A percentile compares a stretch with the other conserved stretches of the same genome.
Evolutionary conservation across 257 asterid genomes (phyloP).

Genomic region (Rhazya stricta): DNA sequence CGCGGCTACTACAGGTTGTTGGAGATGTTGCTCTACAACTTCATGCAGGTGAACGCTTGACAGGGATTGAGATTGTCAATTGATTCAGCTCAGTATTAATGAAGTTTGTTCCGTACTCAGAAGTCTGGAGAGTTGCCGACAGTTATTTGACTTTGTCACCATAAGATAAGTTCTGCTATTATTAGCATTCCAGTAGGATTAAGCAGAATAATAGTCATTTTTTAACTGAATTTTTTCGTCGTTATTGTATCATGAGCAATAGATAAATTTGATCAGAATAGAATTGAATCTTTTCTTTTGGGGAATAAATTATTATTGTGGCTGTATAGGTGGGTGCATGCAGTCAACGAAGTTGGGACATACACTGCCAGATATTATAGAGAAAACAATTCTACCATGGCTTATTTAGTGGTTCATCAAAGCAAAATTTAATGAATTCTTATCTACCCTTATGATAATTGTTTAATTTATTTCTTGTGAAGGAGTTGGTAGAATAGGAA

Average conservation of each 20-base stretch:
- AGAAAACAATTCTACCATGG: too few species aligned
- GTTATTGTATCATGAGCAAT: neutral
- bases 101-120: neutral
- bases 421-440: too few species aligned
- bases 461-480: too few species aligned
- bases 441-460: too few species aligned
- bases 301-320: too few species aligned
- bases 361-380: too few species aligned
- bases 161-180: neutral
- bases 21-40: slow-evolving; percentile 84
- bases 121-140: slow-evolving; percentile 1
- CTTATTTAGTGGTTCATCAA: too few species aligned
- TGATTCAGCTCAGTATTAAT: slow-evolving; percentile 28
- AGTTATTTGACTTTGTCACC: neutral
- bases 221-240: too few species aligned
- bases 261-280: neutral
- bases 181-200: neutral
- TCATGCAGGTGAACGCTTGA: slow-evolving; percentile 45
- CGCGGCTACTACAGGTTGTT: slow-evolving; percentile 44
- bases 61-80: slow-evolving; percentile 69
- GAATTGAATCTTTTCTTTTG: too few species aligned
- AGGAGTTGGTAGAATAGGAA: too few species aligned
- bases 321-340: too few species aligned
- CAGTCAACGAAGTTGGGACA: too few species aligned
- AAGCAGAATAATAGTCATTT: neutral